Percentiles rank a stretch among this genome's conserved stretches.
Evolutionary conservation across 2,329 filamentous ascomycete species (phyloP).

Genomic region (Davidsoniella neocaledoniae): DNA sequence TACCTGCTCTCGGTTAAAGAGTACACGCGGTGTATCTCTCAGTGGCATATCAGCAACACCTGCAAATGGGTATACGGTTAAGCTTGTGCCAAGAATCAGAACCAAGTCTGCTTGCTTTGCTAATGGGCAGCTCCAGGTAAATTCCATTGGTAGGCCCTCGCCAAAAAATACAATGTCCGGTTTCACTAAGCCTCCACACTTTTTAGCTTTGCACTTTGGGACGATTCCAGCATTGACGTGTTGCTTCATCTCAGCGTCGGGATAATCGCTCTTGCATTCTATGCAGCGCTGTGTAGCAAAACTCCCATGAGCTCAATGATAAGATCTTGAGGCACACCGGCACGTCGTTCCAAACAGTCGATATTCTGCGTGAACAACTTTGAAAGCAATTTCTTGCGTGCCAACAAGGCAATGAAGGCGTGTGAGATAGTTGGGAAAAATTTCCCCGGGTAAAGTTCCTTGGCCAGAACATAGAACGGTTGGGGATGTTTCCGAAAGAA

Average conservation of each 20-base stretch:
- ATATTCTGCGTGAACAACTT: slow-evolving; percentile 97
- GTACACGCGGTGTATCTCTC: slow-evolving; percentile 51
- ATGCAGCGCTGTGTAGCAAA: slow-evolving; percentile 87
- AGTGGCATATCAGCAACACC: slow-evolving; percentile 50
- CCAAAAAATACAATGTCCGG: slow-evolving; percentile 94
- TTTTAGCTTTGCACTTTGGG: slow-evolving; percentile 43
- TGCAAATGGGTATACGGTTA: slow-evolving; percentile 80
- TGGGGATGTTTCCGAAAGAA: slow-evolving; percentile 74
- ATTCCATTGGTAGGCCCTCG: slow-evolving; percentile 37
- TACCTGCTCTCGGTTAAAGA: slow-evolving; percentile 77
- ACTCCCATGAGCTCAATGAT: slow-evolving; percentile 93
- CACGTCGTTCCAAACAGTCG: slow-evolving; percentile 78
- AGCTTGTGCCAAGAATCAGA: slow-evolving; percentile 76
- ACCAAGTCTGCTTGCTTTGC: slow-evolving; percentile 50
- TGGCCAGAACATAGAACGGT: slow-evolving; percentile 84
- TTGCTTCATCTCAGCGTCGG: slow-evolving; percentile 55
- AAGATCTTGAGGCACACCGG: slow-evolving; percentile 62
- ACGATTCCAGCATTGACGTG: slow-evolving; percentile 51
- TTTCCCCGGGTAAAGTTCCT: slow-evolving; percentile 80
- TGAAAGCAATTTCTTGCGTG: slow-evolving; percentile 59
- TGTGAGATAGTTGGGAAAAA: slow-evolving; percentile 83
- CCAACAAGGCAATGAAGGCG: slow-evolving; percentile 68
- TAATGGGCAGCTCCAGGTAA: slow-evolving; percentile 27
- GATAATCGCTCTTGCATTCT: slow-evolving; percentile 60
- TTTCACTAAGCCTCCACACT: slow-evolving; percentile 69